phyloP scores from a whole-genome alignment of 164 flowering plant species.

The Chimonanthus salicifolius region DNA sequence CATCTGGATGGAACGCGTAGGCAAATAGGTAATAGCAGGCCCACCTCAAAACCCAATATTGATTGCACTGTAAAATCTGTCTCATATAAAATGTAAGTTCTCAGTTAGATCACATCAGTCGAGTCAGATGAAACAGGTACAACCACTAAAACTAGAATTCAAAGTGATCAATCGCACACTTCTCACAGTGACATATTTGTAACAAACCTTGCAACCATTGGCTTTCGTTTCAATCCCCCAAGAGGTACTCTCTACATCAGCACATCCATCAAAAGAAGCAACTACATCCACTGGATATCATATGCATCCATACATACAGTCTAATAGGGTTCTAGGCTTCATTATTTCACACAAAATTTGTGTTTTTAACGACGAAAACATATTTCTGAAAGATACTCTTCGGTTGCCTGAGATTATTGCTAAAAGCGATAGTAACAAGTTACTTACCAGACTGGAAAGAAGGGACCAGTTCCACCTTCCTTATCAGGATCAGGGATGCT shows the following conservation, averaged over 20 bases:
- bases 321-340: not conserved
- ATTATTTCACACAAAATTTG: not conserved
- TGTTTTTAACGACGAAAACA: no score
- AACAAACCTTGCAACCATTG: not conserved
- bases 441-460: constrained; percentile 23
- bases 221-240: not conserved
- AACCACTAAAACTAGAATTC: not conserved
- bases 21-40: no score
- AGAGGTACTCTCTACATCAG: not conserved
- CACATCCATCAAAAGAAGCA: not conserved
- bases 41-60: no score
- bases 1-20: no score
- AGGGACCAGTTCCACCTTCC: constrained; percentile 67
- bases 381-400: no score
- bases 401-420: not conserved
- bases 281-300: not conserved
- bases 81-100: not conserved
- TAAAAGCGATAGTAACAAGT: not conserved
- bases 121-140: not conserved
- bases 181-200: not conserved
- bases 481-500: constrained; percentile 61
- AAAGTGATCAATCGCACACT: not conserved
- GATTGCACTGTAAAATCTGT: no score
- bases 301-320: not conserved
- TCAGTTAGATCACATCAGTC: no score